Percentiles rank a stretch among this genome's conserved stretches.
These are phyloP conservation scores for Sisymbrium irio DNA, from an alignment of 345 rosid genomes.

Conservation along the genomic window DNA sequence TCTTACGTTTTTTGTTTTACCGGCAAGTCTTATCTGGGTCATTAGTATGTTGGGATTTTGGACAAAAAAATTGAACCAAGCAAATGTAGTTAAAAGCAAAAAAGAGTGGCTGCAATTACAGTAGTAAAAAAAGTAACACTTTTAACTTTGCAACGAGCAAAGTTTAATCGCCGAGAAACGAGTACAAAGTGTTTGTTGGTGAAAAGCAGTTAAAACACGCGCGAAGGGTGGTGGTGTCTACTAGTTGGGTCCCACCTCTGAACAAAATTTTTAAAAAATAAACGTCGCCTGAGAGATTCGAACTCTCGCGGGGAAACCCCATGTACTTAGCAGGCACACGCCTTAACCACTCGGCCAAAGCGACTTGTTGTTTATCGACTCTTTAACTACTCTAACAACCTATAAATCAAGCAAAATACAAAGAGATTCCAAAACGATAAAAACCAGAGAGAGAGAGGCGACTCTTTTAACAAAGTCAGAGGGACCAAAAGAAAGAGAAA, in stretches of 20 bases:
- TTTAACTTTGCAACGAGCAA: neutral
- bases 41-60: neutral
- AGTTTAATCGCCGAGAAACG: neutral
- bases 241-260: neutral
- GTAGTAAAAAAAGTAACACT: neutral
- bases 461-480: slow-evolving; percentile 9
- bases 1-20: neutral
- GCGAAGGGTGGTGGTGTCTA: neutral
- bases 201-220: neutral
- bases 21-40: slow-evolving; percentile 12
- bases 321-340: slow-evolving; percentile 65
- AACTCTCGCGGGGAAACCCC: slow-evolving; percentile 71
- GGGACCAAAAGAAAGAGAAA: neutral
- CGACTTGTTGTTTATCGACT: neutral
- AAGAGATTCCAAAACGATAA: too few species aligned
- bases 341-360: slow-evolving; percentile 70
- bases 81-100: neutral
- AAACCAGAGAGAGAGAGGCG: too few species aligned
- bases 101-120: neutral
- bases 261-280: neutral
- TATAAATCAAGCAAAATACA: neutral
- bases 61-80: neutral
- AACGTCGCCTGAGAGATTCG: slow-evolving; percentile 78
- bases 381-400: too few species aligned
- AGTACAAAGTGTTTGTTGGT: neutral